These are phyloP conservation scores for Thuidium tamariscinum DNA, from an alignment of 225 moss, liverwort and hornwort species.

Conservation along the genomic window DNA sequence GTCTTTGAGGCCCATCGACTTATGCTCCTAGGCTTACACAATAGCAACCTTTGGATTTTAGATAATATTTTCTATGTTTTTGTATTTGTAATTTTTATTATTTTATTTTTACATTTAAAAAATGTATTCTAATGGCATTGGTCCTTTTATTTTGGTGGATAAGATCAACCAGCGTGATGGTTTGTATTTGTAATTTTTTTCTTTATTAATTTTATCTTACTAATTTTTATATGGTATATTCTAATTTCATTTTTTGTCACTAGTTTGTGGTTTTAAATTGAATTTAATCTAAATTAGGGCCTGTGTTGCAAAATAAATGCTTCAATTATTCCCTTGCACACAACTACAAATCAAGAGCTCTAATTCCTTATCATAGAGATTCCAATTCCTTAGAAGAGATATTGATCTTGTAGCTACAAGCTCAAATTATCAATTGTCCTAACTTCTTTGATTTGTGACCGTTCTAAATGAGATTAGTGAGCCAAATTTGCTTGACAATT, in stretches of 20 bases:
- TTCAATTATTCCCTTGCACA: neutral
- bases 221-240: neutral
- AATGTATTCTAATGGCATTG: neutral
- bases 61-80: fast-evolving
- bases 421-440: neutral
- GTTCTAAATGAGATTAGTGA: neutral
- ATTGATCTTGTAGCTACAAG: fast-evolving
- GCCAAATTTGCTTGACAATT: neutral
- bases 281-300: neutral
- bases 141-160: fast-evolving
- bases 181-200: neutral
- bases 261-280: neutral
- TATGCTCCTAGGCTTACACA: too few relatives aligned
- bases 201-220: neutral
- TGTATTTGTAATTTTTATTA: neutral
- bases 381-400: neutral
- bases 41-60: neutral
- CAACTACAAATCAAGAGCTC: fast-evolving
- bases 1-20: too few relatives aligned
- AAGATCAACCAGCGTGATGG: fast-evolving
- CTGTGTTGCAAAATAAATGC: neutral
- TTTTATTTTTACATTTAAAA: neutral
- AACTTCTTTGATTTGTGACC: neutral
- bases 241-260: neutral
- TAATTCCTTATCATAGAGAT: neutral